Evolutionary conservation across 805 yeast genomes (phyloP), one percentile per base, ranked within the genome.

Genomic region (Wickerhamiella hasegawae): DNA sequence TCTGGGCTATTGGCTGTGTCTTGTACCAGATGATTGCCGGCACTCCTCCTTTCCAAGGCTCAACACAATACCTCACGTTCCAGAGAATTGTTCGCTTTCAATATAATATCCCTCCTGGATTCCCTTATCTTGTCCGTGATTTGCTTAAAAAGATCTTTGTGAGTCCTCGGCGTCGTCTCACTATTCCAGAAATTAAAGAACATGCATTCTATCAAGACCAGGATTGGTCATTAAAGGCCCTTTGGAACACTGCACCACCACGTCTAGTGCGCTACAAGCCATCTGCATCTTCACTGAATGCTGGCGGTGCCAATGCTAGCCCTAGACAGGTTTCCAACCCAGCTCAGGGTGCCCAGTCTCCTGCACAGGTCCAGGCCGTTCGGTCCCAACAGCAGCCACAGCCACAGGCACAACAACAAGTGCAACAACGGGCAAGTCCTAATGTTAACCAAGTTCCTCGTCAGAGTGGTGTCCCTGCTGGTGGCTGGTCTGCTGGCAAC

Each of bases 1-100:
- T 81, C n/a, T 84, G 96, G 96, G 94, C 96, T 1, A 55, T 83
- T 37, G 96, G 94, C 1, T 84, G 96, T 55, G 79, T 84, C 25
- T 56, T 85, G 27, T 84, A 66, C 53, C 96, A 84, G 55, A 67
- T 85, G 49, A 67, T 81, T 35, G 73, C 77, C 31, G 95, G 95
- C 0, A 58, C 62, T 18, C 95, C 95, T 2, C 95, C 96, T 1
- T 84, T 84, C 54, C 79, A 84, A 53, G 95, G 93, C 0, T 59
- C 68, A 16, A 81, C 83, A 16, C 95, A 84, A 56, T 75, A 80
- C 52, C 68, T 75, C 38, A 84, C 94, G 0, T 84, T 84, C 58
- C 94, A 84, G 51, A 78, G 80, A 50, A 90, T 90, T 48, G 81
- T 85, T 33, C 68, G 68, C 31, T 62, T 78, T 23, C 80, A 82